phyloP scores from a whole-genome alignment of 176 grass and related monocot genomes.

The Paspalum vaginatum region DNA sequence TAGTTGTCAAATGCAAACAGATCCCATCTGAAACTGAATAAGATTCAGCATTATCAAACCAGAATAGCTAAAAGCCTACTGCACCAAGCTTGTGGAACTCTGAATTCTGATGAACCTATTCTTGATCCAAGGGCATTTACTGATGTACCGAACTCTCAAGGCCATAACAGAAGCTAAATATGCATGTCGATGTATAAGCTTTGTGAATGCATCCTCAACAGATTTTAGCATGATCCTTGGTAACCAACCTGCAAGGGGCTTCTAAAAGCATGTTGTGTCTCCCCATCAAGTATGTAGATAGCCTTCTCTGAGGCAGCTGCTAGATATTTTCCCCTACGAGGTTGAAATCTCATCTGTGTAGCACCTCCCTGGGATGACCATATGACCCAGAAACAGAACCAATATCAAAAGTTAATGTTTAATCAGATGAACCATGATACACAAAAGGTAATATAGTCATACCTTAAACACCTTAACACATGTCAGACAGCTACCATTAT shows the following conservation, averaged over 20 bases:
- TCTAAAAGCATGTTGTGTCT: slow-evolving; percentile 67
- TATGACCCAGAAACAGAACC: slow-evolving; percentile 12
- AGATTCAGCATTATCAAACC: not conserved
- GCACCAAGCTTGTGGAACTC: slow-evolving; percentile 6
- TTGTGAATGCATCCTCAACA: not conserved
- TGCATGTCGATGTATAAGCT: not conserved
- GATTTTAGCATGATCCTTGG: not conserved
- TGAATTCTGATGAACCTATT: slow-evolving; percentile 16
- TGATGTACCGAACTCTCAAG: not conserved
- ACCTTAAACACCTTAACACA: slow-evolving; percentile 82
- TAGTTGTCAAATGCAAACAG: not conserved
- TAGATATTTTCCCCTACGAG: slow-evolving; percentile 80
- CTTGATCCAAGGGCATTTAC: slow-evolving; percentile 3
- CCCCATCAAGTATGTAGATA: slow-evolving; percentile 89
- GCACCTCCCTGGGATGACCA: slow-evolving; percentile 63
- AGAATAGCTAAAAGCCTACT: not conserved
- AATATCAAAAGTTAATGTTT: slow-evolving; percentile 33
- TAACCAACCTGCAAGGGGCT: slow-evolving; percentile 68
- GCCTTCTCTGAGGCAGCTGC: slow-evolving; percentile 83
- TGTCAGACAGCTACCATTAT: slow-evolving; percentile 82
- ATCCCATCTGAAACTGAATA: slow-evolving; percentile 5
- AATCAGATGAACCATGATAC: slow-evolving; percentile 19
- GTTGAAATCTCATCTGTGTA: slow-evolving; percentile 98
- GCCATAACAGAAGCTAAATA: slow-evolving; percentile 19
- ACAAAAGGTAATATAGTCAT: slow-evolving; percentile 10